A percentile compares a stretch with the other conserved stretches of the same genome.
Evolutionary conservation across 2,329 filamentous ascomycete species (phyloP).

Genomic region (Byssochlamys sp.): DNA sequence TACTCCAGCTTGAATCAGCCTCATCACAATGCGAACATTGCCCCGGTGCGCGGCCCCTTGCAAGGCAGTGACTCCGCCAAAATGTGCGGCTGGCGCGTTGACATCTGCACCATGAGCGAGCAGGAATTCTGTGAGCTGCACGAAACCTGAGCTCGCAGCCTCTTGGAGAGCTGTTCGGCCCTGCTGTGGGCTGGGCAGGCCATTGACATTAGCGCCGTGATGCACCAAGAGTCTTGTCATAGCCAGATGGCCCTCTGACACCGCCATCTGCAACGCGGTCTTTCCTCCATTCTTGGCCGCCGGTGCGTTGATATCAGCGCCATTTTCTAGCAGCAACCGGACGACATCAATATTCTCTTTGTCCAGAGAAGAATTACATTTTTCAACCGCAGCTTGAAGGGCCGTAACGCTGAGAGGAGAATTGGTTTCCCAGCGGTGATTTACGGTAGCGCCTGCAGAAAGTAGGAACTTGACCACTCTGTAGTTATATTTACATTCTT

Average conservation of each 20-base stretch:
- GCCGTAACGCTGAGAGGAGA: conserved; percentile 1
- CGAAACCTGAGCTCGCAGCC: conserved; percentile 5
- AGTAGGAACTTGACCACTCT: no score
- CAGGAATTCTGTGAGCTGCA: conserved; percentile 7
- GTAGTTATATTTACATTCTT: conserved; percentile 1
- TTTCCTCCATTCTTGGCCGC: conserved; percentile 2
- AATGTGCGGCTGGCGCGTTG: conserved; percentile 6
- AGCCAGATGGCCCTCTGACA: conserved; percentile 2
- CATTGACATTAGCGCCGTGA: conserved; percentile 16
- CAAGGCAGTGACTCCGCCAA: conserved; percentile 14
- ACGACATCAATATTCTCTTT: conserved; percentile 14
- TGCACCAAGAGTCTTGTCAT: conserved; percentile 12
- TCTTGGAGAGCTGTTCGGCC: conserved; percentile 9
- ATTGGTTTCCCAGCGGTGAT: conserved; percentile 2
- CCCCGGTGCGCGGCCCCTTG: conserved; percentile 14
- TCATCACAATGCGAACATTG: conserved; percentile 9
- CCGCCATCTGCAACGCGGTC: conserved; percentile 10
- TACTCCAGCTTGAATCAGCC: conserved; percentile 14
- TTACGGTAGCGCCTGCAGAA: conserved; percentile 7
- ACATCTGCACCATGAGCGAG: conserved; percentile 11
- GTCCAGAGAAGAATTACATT: no score
- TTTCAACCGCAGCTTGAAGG: conserved; percentile 9
- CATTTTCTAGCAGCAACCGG: conserved; percentile 11
- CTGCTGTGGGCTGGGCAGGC: conserved; percentile 4
- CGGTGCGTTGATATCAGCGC: conserved; percentile 16